Evolutionary conservation across 2,329 filamentous ascomycete species (phyloP), one percentile per base, ranked within the genome.

Genomic region (Fusarium virguliforme): DNA sequence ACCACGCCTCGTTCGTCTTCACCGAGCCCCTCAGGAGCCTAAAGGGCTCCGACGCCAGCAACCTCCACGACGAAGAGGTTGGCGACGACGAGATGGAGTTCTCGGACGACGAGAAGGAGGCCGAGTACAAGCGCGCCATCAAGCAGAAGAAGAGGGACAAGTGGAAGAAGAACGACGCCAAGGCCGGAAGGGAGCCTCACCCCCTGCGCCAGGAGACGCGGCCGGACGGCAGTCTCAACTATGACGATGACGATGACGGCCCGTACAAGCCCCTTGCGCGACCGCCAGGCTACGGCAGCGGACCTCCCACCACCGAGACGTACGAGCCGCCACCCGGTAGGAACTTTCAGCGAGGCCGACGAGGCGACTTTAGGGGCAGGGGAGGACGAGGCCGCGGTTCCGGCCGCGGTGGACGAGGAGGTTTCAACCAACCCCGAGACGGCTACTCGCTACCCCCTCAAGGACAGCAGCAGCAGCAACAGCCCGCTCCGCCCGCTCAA

Each of bases 31-130:
- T 98, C 63, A 92, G 92, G 80, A 87, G 86, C 58, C 79, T 92
- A 76, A 98, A 97, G 82, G 94, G 94, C 65, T 96, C 94, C 9
- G 96, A 99, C 80, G 95, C 96, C 8, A 97, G 94, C 57, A 98
- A 98, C 78, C 87, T 97, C 60, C 92, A 97, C 80, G 96, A 98
- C 74, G 96, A 99, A 80, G 95, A 98, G 82, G 88, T 94, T 8
- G 90, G 84, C 15, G 91, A 92, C 34, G 93, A 97, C 38, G 95
- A 98, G 79, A 88, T 94, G 74, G 96, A 98, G 78, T 98, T 98
- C 79, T 98, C 95, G 0, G 96, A 99, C 74, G 96, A 99, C 76
- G 96, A 99, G 81, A 92, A 93, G 74, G 96, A 99, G 81, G 92
- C 92, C 8, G 93, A 94, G 74, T 90, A 94, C 78, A 97, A 92